phyloP scores from a whole-genome alignment of 23 red algal genomes.

The Cyanidioschyzon merolae region DNA sequence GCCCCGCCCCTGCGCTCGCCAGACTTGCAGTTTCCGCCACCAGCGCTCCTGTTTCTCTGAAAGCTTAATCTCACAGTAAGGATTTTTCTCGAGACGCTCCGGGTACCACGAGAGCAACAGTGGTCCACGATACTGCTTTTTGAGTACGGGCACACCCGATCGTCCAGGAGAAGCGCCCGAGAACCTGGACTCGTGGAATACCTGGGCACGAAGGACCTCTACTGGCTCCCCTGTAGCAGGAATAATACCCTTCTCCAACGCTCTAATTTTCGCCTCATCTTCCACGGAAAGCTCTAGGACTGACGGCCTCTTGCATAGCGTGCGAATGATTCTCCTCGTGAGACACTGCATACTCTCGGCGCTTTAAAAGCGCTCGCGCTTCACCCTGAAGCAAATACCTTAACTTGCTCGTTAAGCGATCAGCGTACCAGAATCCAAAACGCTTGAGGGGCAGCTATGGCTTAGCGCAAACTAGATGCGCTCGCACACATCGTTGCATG shows the following conservation, averaged over 20 bases:
- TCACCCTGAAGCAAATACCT: no score
- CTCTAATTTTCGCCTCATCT: neutral
- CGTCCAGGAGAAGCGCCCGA: neutral
- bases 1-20: neutral
- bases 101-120: constrained; percentile 4
- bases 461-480: no score
- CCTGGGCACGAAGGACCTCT: neutral
- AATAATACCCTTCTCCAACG: neutral
- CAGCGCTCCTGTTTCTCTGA: constrained; percentile 13
- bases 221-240: neutral
- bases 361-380: no score
- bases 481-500: no score
- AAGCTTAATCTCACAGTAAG: neutral
- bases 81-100: neutral
- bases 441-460: no score
- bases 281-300: neutral
- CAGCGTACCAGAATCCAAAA: no score
- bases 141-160: neutral
- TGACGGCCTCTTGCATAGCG: neutral
- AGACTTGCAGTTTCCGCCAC: neutral
- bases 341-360: neutral
- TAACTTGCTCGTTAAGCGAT: no score
- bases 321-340: neutral
- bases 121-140: neutral
- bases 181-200: neutral